phyloP scores from a whole-genome alignment of 2,329 filamentous ascomycete species.

The Onygena corvina region DNA sequence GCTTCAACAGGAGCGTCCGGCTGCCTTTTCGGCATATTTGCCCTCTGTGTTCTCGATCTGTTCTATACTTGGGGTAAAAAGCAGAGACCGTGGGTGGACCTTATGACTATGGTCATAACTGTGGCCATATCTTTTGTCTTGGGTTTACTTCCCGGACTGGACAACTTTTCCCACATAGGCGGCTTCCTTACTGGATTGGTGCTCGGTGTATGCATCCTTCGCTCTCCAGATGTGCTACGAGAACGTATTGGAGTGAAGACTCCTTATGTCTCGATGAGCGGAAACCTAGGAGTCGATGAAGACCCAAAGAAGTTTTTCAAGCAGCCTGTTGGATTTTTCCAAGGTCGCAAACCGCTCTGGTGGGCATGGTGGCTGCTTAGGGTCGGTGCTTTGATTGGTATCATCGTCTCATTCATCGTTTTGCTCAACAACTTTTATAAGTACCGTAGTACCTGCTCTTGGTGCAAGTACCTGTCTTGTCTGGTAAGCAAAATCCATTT shows the following conservation, averaged over 20 bases:
- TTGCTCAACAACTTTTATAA: constrained; percentile 86
- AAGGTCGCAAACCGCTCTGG: constrained; percentile 83
- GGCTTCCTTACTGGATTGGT: constrained; percentile 87
- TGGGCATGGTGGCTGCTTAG: constrained; percentile 95
- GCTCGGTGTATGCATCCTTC: constrained; percentile 74
- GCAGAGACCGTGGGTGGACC: constrained; percentile 61
- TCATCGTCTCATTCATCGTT: constrained; percentile 73
- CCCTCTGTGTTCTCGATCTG: constrained; percentile 74
- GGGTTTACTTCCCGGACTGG: constrained; percentile 77
- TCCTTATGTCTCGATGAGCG: constrained; percentile 58
- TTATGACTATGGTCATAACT: constrained; percentile 78
- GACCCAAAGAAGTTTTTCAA: constrained; percentile 46
- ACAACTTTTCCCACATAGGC: constrained; percentile 96
- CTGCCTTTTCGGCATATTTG: constrained; percentile 80
- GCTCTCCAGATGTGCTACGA: constrained; percentile 71
- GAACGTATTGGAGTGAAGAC: constrained; percentile 59
- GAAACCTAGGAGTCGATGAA: constrained; percentile 30
- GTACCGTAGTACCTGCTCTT: constrained; percentile 59
- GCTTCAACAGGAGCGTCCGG: constrained; percentile 84
- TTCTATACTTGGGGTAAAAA: constrained; percentile 86
- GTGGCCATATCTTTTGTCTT: constrained; percentile 83
- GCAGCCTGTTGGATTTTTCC: constrained; percentile 45
- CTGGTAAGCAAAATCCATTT: constrained; percentile 58
- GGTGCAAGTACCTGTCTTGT: constrained; percentile 94
- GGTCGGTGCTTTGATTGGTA: constrained; percentile 62